These are phyloP conservation scores for Aspergillaceae sp. DNA, from an alignment of 2,329 filamentous ascomycete genomes.

Conservation along the genomic window DNA sequence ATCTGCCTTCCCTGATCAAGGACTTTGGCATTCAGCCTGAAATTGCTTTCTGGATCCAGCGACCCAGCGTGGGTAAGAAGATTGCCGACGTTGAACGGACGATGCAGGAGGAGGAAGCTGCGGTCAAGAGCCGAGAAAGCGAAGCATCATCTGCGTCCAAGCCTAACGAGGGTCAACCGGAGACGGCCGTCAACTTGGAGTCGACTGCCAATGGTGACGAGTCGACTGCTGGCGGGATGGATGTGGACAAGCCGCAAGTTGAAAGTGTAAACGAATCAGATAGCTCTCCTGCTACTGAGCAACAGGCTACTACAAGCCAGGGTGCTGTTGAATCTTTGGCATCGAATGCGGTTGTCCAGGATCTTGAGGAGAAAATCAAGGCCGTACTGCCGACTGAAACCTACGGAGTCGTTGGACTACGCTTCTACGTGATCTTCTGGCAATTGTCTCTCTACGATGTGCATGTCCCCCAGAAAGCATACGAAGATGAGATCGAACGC, in stretches of 20 bases:
- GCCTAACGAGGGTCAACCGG: conserved; percentile 26
- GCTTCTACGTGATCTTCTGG: conserved; percentile 91
- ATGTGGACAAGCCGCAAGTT: conserved; percentile 25
- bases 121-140: conserved; percentile 16
- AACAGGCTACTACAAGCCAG: conserved; percentile 16
- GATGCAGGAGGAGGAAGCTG: conserved; percentile 20
- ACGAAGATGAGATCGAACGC: conserved; percentile 64
- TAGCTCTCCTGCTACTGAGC: conserved; percentile 6
- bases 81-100: conserved; percentile 40
- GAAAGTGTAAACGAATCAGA: conserved; percentile 7
- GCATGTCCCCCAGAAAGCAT: conserved; percentile 65
- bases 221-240: conserved; percentile 18
- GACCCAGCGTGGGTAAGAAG: conserved; percentile 62
- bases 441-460: conserved; percentile 76
- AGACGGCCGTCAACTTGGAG: conserved; percentile 24
- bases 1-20: conserved; percentile 61
- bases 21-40: conserved; percentile 72
- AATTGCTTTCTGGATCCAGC: conserved; percentile 76
- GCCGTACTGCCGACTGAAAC: conserved; percentile 52
- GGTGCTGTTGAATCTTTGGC: conserved; percentile 37
- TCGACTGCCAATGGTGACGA: conserved; percentile 10
- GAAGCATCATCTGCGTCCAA: conserved; percentile 17
- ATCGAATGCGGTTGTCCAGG: conserved; percentile 63
- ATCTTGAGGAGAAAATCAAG: conserved; percentile 62
- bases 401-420: conserved; percentile 63